phyloP scores from a whole-genome alignment of 2,329 filamentous ascomycete genomes.

The Trichoderma brevicompactum region DNA sequence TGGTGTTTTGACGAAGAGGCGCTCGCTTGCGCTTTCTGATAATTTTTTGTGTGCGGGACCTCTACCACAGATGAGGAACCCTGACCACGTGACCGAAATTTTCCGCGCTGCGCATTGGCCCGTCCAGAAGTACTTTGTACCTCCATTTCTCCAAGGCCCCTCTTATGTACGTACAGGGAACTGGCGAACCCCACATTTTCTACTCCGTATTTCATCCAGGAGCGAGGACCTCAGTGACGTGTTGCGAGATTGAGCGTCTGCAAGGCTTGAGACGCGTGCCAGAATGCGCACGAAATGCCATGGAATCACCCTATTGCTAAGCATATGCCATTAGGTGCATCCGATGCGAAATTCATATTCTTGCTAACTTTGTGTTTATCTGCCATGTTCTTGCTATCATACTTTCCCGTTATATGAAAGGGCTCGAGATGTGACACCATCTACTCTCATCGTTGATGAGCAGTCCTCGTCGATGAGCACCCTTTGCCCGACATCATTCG shows the following conservation, averaged over 20 bases:
- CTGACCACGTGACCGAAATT: conserved; percentile 44
- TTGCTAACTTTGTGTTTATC: conserved; percentile 11
- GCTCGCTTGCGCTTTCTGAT: conserved; percentile 37
- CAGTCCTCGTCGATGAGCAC: background rate
- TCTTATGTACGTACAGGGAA: background rate
- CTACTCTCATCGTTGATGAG: background rate
- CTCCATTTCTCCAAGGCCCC: background rate
- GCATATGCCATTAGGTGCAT: conserved; percentile 17
- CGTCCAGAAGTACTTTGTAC: conserved; percentile 6
- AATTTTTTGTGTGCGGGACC: conserved; percentile 47
- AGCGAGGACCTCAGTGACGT: conserved; percentile 23
- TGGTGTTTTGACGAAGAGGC: conserved; percentile 46
- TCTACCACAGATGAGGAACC: conserved; percentile 38
- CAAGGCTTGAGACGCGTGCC: conserved; percentile 5
- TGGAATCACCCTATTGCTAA: conserved; percentile 12
- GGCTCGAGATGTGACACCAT: background rate
- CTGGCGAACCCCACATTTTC: conserved; percentile 21
- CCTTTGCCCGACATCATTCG: background rate
- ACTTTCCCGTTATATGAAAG: background rate
- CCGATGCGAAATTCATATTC: background rate
- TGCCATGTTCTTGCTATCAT: background rate
- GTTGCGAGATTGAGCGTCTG: conserved; percentile 19
- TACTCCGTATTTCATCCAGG: conserved; percentile 21
- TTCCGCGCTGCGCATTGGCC: conserved; percentile 9
- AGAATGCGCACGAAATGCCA: background rate